Conservation (phyloP, 345 rosid species). For the Aethionema arabicum region DNA sequence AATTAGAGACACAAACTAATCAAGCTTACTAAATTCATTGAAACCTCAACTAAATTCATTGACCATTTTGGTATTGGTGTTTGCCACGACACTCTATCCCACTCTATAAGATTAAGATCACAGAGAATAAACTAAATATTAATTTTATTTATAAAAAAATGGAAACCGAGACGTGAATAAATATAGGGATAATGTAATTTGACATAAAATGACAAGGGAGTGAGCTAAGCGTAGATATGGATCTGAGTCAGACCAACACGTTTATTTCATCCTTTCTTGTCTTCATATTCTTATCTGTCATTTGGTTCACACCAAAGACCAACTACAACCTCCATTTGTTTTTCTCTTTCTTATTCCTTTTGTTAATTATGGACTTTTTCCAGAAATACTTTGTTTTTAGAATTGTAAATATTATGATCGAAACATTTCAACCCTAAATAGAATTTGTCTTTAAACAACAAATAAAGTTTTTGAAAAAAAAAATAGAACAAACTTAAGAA, state of each 20-base stretch:
- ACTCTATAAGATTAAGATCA: too few species aligned
- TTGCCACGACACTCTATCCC: too few species aligned
- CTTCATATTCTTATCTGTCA: conserved; percentile 14
- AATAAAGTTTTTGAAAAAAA: not conserved
- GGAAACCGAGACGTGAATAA: not conserved
- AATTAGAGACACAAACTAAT: too few species aligned
- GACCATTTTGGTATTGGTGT: too few species aligned
- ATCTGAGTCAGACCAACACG: conserved; percentile 31
- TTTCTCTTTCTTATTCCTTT: not conserved
- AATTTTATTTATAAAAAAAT: too few species aligned
- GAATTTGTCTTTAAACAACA: too few species aligned
- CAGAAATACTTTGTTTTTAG: not conserved
- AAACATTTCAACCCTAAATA: too few species aligned
- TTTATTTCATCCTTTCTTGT: conserved; percentile 21
- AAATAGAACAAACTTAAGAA: not conserved
- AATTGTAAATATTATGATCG: not conserved
- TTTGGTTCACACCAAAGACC: conserved; percentile 10
- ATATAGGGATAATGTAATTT: conserved; percentile 8
- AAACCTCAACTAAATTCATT: too few species aligned
- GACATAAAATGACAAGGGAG: not conserved
- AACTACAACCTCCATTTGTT: not conserved
- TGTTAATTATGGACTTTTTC: not conserved
- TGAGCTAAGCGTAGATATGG: conserved; percentile 22
- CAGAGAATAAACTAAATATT: too few species aligned
- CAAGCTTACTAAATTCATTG: too few species aligned